Evolutionary conservation across 192 early-diverging fungal genomes (phyloP).

Genomic region (Cetraspora pellucida): DNA sequence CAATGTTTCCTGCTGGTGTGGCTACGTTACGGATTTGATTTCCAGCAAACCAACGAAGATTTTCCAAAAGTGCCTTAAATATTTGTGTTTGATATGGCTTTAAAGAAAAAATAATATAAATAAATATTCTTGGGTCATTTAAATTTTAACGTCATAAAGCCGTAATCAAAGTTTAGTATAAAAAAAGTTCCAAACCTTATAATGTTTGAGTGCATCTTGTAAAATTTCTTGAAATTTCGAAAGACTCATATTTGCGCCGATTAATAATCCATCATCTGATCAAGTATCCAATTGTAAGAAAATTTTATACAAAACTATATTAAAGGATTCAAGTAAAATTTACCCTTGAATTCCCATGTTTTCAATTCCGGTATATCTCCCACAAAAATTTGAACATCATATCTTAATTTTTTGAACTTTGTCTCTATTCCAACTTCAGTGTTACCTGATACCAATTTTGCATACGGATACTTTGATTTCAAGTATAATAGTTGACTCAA

Average conservation of each 20-base stretch:
- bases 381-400: conserved; percentile 64
- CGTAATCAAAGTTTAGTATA: background rate
- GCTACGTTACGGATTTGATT: conserved; percentile 87
- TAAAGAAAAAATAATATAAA: background rate
- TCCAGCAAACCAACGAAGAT: conserved; percentile 80
- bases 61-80: conserved; percentile 69
- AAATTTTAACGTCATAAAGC: too few species aligned
- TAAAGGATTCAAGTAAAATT: background rate
- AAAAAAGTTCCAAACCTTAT: conserved; percentile 14
- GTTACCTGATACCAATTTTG: conserved; percentile 83
- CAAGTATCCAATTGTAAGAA: background rate
- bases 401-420: conserved; percentile 71
- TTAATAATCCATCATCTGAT: conserved; percentile 44
- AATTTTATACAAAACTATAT: background rate
- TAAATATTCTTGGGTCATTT: background rate
- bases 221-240: conserved; percentile 59
- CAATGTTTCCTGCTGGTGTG: conserved; percentile 82
- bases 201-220: conserved; percentile 44
- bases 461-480: conserved; percentile 58
- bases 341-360: conserved; percentile 42
- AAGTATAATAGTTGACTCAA: conserved; percentile 55
- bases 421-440: conserved; percentile 82
- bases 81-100: conserved; percentile 51
- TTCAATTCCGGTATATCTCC: conserved; percentile 73
- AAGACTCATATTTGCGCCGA: conserved; percentile 73